phyloP scores from a whole-genome alignment of 2,329 filamentous ascomycete genomes.

The Fusarium keratoplasticum region DNA sequence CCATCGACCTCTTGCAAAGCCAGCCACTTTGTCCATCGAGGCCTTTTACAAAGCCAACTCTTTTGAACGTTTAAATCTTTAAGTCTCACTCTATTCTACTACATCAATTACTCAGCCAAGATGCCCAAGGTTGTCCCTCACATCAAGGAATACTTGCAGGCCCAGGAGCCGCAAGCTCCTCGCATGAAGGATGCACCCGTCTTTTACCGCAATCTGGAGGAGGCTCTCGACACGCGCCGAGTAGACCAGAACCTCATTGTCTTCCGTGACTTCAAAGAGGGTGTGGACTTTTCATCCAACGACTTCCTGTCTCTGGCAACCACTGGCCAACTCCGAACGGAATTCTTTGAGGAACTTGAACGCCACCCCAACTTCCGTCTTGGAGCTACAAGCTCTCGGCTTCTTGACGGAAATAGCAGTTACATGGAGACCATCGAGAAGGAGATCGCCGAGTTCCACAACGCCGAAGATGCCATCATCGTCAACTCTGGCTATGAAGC shows the following conservation, averaged over 20 bases:
- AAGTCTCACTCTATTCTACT: not conserved
- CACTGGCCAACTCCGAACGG: slow-evolving; percentile 57
- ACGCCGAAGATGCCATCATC: slow-evolving; percentile 66
- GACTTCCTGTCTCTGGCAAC: slow-evolving; percentile 72
- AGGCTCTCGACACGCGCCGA: slow-evolving; percentile 45
- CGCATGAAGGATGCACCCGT: slow-evolving; percentile 10
- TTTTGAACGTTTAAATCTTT: not conserved
- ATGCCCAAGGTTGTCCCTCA: slow-evolving; percentile 24
- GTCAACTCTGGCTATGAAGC: slow-evolving; percentile 70
- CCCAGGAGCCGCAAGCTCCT: slow-evolving; percentile 11
- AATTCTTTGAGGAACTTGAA: slow-evolving; percentile 61
- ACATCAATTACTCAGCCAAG: not conserved
- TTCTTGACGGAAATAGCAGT: slow-evolving; percentile 73
- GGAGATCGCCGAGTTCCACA: slow-evolving; percentile 73
- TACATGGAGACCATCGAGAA: slow-evolving; percentile 65
- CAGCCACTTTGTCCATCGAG: not conserved
- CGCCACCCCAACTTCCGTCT: slow-evolving; percentile 55
- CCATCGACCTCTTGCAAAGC: not conserved
- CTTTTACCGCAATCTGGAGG: slow-evolving; percentile 47
- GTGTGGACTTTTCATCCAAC: slow-evolving; percentile 71
- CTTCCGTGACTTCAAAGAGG: slow-evolving; percentile 5
- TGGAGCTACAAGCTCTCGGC: slow-evolving; percentile 68
- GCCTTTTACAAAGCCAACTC: not conserved
- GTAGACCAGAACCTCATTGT: slow-evolving; percentile 43
- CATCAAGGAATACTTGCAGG: slow-evolving; percentile 23